Base-by-base conservation (phyloP, 208 protist species). In the Blastocrithidia nonstop region DNA sequence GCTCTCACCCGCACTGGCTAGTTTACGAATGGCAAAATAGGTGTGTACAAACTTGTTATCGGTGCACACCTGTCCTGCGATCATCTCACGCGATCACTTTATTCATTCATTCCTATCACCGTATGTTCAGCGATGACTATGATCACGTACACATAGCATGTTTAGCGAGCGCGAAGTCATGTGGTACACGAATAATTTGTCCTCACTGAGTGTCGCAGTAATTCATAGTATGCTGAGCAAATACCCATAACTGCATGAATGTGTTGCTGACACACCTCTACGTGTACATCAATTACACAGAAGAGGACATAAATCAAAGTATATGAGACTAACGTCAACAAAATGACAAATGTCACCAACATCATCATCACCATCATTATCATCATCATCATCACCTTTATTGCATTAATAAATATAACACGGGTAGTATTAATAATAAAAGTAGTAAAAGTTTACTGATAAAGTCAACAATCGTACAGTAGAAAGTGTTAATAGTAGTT, bases 141-240 rank as follows among this genome's bases (percentile, higher is more conserved):
- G 71, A 61, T 11, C 73, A 78, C 13, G 19, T 48, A 2, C 65
- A 69, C 23, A 60, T 62, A 21, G 33, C 21, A 27, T 50, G 33
- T 33, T 63, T 79, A 38, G 63, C 45, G 23, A 50, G 17, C 29
- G 66, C 1, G 65, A 87, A 45, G 67, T 83, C 16, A 72, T 82
- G 61, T 41, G 27, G 6, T 78, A 75, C 63, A 85, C 76, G 4
- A 64, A 85, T 46, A 83, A 85, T 53, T 55, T 91, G 1, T 79
- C 77, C 9, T 43, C 61, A 0, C 53, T 91, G 6, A 91, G 82
- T 44, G 50, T 71, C 29, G 35, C 39, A 0, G 68, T 79, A 8
- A 55, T 91, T 15, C 47, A 66, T n/a, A 60, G 79, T 16, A 54
- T 87, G 8, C 29, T 53, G 15, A 47, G 44, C 27, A 53, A 61